Percentiles rank a stretch among this genome's conserved stretches.
These are phyloP conservation scores for Melanopsichium pennsylvanicum DNA, from an alignment of 1,284 basidiomycete genomes.

Conservation along the genomic window DNA sequence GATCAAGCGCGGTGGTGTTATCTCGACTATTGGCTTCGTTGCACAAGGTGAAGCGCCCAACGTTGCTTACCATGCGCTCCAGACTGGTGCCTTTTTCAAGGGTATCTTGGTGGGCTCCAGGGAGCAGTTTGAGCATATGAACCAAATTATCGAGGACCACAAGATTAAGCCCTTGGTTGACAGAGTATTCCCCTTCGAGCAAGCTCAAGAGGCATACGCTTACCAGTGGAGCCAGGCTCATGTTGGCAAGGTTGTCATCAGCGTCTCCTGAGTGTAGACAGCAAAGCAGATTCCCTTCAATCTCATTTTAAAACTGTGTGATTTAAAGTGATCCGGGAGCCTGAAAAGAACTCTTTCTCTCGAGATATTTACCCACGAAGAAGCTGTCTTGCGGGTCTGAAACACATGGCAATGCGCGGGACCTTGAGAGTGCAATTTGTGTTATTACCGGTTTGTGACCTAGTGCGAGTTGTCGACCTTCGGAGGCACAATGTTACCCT, in stretches of 20 bases:
- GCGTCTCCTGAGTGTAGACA: constrained; percentile 14
- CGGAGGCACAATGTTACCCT: constrained; percentile 28
- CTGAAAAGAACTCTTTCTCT: too few relatives aligned
- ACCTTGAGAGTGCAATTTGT: not conserved
- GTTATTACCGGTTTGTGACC: not conserved
- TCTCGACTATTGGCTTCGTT: constrained; percentile 71
- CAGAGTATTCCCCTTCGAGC: constrained; percentile 70
- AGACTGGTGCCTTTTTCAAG: constrained; percentile 44
- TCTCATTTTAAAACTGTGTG: not conserved
- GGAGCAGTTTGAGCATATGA: constrained; percentile 69
- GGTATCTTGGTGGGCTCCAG: constrained; percentile 67
- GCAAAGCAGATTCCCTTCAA: not conserved
- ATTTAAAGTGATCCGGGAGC: too few relatives aligned
- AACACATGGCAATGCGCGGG: too few relatives aligned
- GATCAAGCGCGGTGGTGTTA: constrained; percentile 68
- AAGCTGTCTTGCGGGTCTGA: too few relatives aligned
- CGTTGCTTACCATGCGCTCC: constrained; percentile 26
- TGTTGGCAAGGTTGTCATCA: constrained; percentile 56
- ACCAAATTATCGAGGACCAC: constrained; percentile 68
- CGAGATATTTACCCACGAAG: too few relatives aligned
- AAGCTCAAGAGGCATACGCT: constrained; percentile 68
- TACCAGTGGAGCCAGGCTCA: constrained; percentile 66
- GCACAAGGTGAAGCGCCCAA: constrained; percentile 52
- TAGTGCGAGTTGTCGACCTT: constrained; percentile 15
- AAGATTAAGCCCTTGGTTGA: constrained; percentile 70